Evolutionary conservation across 2,329 filamentous ascomycete genomes (phyloP).

Genomic region (Spiromastix sp.): DNA sequence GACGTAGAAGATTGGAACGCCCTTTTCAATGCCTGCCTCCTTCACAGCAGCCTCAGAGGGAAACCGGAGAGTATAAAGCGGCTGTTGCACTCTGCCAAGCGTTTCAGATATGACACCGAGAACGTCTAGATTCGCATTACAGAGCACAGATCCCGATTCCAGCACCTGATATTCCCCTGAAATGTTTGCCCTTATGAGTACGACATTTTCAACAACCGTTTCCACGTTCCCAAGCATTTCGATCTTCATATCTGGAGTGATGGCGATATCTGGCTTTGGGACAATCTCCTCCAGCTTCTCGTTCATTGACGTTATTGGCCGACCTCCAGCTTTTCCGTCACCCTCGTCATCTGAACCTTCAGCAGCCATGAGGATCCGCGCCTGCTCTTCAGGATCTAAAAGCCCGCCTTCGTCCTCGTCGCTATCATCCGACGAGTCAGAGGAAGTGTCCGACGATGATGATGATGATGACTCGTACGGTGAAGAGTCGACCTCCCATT

Average conservation of each 20-base stretch:
- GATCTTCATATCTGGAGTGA: conserved; percentile 68
- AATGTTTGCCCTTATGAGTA: conserved; percentile 67
- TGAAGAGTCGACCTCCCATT: conserved; percentile 78
- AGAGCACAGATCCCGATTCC: conserved; percentile 74
- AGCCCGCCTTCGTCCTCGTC: conserved; percentile 55
- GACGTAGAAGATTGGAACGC: conserved; percentile 68
- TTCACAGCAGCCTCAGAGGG: conserved; percentile 57
- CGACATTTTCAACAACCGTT: conserved; percentile 64
- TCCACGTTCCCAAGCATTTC: conserved; percentile 65
- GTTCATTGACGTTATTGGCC: conserved; percentile 67
- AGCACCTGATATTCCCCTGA: conserved; percentile 78
- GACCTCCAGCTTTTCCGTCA: conserved; percentile 29
- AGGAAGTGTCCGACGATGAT: conserved; percentile 43
- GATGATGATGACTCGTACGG: conserved; percentile 57
- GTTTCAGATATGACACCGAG: conserved; percentile 78
- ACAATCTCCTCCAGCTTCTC: conserved; percentile 55
- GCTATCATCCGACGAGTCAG: conserved; percentile 48
- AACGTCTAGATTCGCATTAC: conserved; percentile 61
- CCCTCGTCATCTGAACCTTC: conserved; percentile 75
- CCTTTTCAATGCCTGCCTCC: conserved; percentile 56
- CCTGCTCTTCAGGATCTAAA: conserved; percentile 71
- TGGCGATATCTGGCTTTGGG: conserved; percentile 66
- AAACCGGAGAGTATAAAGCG: conserved; percentile 76
- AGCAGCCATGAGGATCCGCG: conserved; percentile 72
- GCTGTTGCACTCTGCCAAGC: conserved; percentile 74